Percentiles rank a stretch among this genome's conserved stretches.
phyloP scores from a whole-genome alignment of 495 filamentous ascomycete species.

The Trichocladium uniseriatum region DNA sequence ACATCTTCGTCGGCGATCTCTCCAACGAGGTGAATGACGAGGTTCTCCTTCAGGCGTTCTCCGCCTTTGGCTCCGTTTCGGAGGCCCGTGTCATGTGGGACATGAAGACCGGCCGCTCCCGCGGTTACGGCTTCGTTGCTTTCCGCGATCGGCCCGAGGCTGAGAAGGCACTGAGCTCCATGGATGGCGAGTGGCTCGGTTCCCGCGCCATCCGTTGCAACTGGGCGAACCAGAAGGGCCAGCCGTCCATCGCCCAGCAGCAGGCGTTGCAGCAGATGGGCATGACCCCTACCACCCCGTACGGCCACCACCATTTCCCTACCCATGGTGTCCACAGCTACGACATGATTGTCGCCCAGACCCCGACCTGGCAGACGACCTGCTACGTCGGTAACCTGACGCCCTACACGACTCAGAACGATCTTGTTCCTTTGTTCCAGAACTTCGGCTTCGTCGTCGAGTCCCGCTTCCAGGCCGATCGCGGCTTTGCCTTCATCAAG shows the following conservation, averaged over 20 bases:
- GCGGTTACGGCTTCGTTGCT: constrained; percentile 96
- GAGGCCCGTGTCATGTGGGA: constrained; percentile 99
- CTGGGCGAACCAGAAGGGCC: constrained; percentile 99
- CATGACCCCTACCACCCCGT: constrained; percentile 95
- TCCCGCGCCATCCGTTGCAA: constrained; percentile 98
- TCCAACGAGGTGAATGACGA: constrained; percentile 99
- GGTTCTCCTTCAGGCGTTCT: constrained; percentile 88
- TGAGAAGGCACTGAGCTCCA: constrained; percentile 90
- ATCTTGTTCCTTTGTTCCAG: constrained; percentile 92
- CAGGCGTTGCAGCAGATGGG: constrained; percentile 96
- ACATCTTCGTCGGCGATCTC: constrained; percentile 97
- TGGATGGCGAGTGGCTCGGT: constrained; percentile 99
- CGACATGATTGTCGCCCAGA: constrained; percentile 95
- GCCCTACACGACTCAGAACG: constrained; percentile 93
- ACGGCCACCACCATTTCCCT: constrained; percentile 95
- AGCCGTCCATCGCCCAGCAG: constrained; percentile 96
- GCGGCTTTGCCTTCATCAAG: constrained; percentile 98
- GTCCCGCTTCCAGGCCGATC: constrained; percentile 94
- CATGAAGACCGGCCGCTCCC: constrained; percentile 98
- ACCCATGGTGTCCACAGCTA: constrained; percentile 95
- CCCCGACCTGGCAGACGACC: constrained; percentile 97
- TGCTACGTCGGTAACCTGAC: constrained; percentile 98
- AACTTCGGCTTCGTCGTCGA: constrained; percentile 97
- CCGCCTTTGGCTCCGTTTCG: constrained; percentile 92
- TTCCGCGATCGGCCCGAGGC: constrained; percentile 92